Percentiles rank a stretch among this genome's conserved stretches.
phyloP scores from a whole-genome alignment of 257 asterid species.

The Fraxinus quadrangulata region DNA sequence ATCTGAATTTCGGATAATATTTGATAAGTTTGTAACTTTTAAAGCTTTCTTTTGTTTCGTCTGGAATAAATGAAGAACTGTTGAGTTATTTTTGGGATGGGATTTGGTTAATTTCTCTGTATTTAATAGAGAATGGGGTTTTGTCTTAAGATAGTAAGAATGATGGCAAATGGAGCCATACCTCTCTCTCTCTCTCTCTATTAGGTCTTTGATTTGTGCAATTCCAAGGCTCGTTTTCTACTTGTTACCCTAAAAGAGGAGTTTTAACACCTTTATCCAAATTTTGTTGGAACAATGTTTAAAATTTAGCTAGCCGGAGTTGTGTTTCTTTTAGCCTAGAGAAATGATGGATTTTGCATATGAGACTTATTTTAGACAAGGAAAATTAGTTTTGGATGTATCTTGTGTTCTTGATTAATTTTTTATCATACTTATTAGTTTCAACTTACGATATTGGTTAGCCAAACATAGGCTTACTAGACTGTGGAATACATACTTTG shows the following conservation, averaged over 20 bases:
- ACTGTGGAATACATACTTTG: neutral
- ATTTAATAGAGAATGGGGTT: neutral
- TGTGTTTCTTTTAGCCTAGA: neutral
- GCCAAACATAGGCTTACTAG: no score
- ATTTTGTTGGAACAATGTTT: neutral
- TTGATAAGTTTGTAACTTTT: neutral
- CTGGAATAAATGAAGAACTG: neutral
- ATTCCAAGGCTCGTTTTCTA: neutral
- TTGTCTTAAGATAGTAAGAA: neutral
- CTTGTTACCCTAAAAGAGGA: neutral
- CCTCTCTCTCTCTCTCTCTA: neutral
- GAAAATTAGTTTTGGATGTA: neutral
- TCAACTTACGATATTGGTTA: no score
- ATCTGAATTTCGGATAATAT: neutral
- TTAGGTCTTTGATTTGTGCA: neutral
- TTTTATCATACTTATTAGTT: no score
- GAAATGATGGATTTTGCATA: neutral
- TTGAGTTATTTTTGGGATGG: neutral
- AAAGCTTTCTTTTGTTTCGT: neutral
- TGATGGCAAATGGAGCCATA: neutral
- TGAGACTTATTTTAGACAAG: neutral
- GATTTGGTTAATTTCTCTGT: neutral
- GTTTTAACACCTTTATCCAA: neutral
- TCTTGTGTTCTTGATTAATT: neutral
- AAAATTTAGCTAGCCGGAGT: neutral